Base-by-base conservation (phyloP, 331 rosid species). In the Arachis monticola region DNA sequence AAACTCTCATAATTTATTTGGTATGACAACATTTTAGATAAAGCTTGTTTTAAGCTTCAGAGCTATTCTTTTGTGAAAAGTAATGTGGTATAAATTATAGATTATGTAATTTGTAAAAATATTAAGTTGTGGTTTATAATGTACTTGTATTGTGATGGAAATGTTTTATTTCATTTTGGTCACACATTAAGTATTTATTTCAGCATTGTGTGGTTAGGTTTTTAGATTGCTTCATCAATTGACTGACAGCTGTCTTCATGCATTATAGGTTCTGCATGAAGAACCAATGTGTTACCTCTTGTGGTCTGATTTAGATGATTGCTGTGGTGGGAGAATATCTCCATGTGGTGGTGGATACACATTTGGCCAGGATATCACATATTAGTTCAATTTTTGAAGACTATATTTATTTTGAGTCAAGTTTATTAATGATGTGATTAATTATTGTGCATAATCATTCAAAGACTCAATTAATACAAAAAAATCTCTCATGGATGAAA, bases 261-360 rank as follows among this genome's bases (percentile, higher is more conserved):
- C 71, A 45, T 73, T 81, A 46, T 80, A 94, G 99, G 97, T 92
- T 85, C 99, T 97, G 5, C 99, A 94, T 51, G 99, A 94, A 89
- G 99, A 97, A 74, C 99, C 99, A 1, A 94, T 94, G 99, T 94
- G 99, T 68, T 97, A 94, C 67, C 96, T 94, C 67, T 85, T 94
- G 73, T 94, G 99, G 99, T 94, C 97, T 63, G 99, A 94, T 82
- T 97, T 97, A 11, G 99, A 94, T 72, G 99, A 94, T 78, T 95
- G 99, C 10, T 94, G 99, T 81, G 99, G 99, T 73, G 92, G 99
- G 99, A 97, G 99, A 77, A 94, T 94, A 83, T 94, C 99, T 61
- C 97, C 99, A 12, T 96, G 99, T 69, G 99, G 99, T 63, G 99
- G 97, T 62, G 99, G 99, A 51, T 92, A 94, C 82, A 94, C 99